A percentile compares a stretch with the other conserved stretches of the same genome.
Evolutionary conservation across 2,329 filamentous ascomycete species (phyloP).

Genomic region (Penicillium oxalicum): DNA sequence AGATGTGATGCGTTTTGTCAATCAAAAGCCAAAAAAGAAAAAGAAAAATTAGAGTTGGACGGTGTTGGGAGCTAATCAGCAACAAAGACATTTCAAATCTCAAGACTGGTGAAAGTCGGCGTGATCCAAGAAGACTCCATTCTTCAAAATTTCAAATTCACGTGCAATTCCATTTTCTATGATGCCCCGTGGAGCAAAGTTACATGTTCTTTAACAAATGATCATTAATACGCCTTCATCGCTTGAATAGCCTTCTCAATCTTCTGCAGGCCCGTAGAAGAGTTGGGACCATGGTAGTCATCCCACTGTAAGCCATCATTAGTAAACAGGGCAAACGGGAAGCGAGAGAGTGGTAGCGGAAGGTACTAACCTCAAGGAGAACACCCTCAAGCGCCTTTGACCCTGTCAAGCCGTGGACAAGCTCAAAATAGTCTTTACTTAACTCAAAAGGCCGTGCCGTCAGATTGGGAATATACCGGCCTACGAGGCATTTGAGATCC

Average conservation of each 20-base stretch:
- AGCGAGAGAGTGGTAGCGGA: neutral
- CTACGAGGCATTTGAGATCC: neutral
- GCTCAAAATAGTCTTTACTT: neutral
- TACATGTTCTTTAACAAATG: neutral
- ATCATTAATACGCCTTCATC: neutral
- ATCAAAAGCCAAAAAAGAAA: too few species aligned
- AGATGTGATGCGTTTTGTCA: too few species aligned
- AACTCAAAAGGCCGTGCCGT: neutral
- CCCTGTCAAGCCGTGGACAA: neutral
- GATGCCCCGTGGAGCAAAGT: too few species aligned
- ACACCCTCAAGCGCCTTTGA: slow-evolving; percentile 1
- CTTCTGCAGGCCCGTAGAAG: neutral
- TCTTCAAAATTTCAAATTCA: too few species aligned
- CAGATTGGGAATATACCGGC: neutral
- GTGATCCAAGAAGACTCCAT: too few species aligned
- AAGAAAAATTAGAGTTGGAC: too few species aligned
- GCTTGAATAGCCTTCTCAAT: slow-evolving; percentile 1
- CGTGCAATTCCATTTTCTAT: too few species aligned
- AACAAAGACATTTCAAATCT: too few species aligned
- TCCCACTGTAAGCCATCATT: neutral
- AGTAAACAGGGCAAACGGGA: neutral
- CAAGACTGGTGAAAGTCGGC: too few species aligned
- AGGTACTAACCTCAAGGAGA: neutral
- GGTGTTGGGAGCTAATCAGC: too few species aligned
- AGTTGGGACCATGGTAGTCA: neutral